Base-by-base conservation (phyloP, 352 stramenopile genomes). In the Phytopythium montanum region DNA sequence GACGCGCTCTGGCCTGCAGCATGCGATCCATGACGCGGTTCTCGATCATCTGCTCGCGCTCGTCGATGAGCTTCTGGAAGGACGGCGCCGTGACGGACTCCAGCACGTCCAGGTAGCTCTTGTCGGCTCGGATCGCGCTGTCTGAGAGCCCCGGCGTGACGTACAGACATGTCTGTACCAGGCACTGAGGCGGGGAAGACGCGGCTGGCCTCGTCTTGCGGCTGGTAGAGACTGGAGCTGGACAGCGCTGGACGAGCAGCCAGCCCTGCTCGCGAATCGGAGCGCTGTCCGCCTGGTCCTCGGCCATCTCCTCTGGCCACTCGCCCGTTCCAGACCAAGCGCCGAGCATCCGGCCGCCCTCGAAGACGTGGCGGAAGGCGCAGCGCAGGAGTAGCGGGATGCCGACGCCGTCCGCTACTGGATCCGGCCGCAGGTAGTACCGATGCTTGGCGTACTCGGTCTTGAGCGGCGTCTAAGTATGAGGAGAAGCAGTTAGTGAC, bases 11-110 rank as follows among this genome's bases (percentile, higher is more conserved):
- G 21, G 25, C 13, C 42, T 49, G 42, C 42, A 54, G 65, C 54
- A 77, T 74, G 33, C 69, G 62, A 49, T 77, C 69, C 21, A 77
- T 62, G 45, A 77, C 65, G 29, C 49, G 44, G 51, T 77, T 77
- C 63, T 77, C 69, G 18, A 77, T 61, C 52, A 70, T 52, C 46
- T 77, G 69, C 49, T 77, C 69, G 25, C 69, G 69, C 5, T 62
- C 66, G 0, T 74, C 63, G n/a, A 77, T 59, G 45, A 77, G 64
- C 64, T 74, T 72, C 33, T 62, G 66, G 56, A 74, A 77, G 3
- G 66, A 77, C 44, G 66, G 66, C 36, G 69, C 69, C 54, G 72
- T 65, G 10, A 68, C 49, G 46, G 70, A 59, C 0, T 62, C 44
- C 23, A 77, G 66, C 57, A 74, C 70, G 57, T 74, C 26, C 50